Conservation (phyloP, 1,284 basidiomycete genomes). For the Trichosporon sp. region DNA sequence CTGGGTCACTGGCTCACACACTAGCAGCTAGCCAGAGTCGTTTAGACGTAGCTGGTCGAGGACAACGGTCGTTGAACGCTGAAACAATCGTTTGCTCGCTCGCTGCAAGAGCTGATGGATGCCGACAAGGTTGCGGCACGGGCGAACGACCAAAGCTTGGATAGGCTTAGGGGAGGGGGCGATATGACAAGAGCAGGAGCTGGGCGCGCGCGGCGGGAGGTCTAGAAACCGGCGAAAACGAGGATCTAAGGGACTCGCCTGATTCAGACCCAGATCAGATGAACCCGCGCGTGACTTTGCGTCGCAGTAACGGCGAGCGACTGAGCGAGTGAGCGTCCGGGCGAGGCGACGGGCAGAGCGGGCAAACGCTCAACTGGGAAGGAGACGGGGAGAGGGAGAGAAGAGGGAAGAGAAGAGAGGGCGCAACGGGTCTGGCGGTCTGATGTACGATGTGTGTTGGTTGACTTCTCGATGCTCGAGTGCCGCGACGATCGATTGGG, state of each 20-base stretch:
- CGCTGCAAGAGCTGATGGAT: too few species aligned
- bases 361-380: too few species aligned
- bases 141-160: too few species aligned
- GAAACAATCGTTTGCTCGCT: background rate
- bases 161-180: too few species aligned
- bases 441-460: too few species aligned
- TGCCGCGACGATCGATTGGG: too few species aligned
- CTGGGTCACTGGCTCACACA: background rate
- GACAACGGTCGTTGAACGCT: background rate
- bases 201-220: background rate
- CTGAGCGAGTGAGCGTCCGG: too few species aligned
- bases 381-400: background rate
- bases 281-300: conserved; percentile 1
- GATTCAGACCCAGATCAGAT: conserved; percentile 1
- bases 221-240: background rate
- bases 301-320: background rate
- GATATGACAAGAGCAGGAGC: background rate
- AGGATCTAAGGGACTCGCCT: background rate
- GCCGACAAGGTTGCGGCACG: background rate
- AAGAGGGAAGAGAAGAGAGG: background rate
- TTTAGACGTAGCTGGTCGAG: background rate
- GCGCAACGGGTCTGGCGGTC: too few species aligned
- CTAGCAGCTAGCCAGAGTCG: background rate
- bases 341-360: too few species aligned
- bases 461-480: too few species aligned